Evolutionary conservation across 139 green algal species (phyloP).

Genomic region (Micromonas pusilla): DNA sequence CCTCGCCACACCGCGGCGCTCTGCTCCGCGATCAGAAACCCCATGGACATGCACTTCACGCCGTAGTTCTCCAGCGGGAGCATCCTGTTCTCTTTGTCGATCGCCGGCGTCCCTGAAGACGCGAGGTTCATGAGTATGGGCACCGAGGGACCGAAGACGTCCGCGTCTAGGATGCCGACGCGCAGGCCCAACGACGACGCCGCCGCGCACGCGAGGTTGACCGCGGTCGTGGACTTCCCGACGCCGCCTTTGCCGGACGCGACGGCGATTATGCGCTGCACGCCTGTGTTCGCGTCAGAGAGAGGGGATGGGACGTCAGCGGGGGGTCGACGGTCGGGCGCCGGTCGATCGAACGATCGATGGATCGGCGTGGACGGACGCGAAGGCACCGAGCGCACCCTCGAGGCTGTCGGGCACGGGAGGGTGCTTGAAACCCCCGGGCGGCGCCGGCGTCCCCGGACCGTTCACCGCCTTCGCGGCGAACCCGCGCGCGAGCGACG

Average conservation of each 20-base stretch:
- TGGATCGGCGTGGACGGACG: no score
- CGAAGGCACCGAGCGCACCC: no score
- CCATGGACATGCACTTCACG: constrained; percentile 79
- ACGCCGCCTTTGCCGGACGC: constrained; percentile 88
- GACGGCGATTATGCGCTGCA: constrained; percentile 76
- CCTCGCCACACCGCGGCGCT: constrained; percentile 75
- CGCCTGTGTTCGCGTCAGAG: constrained; percentile 31
- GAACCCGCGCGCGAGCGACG: neutral
- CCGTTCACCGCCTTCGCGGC: neutral
- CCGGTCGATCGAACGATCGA: no score
- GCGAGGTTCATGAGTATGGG: constrained; percentile 73
- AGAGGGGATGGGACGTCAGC: no score
- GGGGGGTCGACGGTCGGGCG: no score
- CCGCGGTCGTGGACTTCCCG: constrained; percentile 82
- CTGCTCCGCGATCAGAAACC: constrained; percentile 73
- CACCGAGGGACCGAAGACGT: constrained; percentile 84
- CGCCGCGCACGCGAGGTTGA: constrained; percentile 81
- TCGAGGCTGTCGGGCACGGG: constrained; percentile 21
- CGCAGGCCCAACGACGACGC: constrained; percentile 47
- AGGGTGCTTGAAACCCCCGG: neutral
- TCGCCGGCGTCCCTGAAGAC: constrained; percentile 40
- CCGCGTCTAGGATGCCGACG: constrained; percentile 84
- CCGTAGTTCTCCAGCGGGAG: constrained; percentile 64
- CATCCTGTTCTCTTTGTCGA: constrained; percentile 37
- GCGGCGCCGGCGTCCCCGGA: neutral